Conservation (phyloP, 192 early-diverging fungal genomes). For the Oehlia diaphana region DNA sequence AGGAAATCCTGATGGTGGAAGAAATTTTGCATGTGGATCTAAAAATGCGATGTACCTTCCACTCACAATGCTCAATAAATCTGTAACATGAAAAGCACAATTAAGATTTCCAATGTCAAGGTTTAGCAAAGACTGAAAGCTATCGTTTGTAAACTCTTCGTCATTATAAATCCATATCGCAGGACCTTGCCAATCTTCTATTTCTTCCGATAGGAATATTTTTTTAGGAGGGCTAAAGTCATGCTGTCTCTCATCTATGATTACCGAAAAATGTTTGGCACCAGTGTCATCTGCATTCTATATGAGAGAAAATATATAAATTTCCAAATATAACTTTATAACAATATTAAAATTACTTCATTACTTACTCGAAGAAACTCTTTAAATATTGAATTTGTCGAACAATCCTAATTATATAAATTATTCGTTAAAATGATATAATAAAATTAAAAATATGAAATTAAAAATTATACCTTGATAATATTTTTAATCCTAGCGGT, state of each 20-base stretch:
- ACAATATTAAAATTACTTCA: neutral
- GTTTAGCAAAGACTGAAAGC: neutral
- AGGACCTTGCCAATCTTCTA: slow-evolving; percentile 38
- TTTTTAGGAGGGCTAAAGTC: neutral
- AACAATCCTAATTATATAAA: neutral
- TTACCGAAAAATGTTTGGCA: neutral
- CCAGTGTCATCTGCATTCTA: slow-evolving; percentile 39
- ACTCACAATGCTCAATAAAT: slow-evolving; percentile 37
- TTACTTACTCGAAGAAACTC: neutral
- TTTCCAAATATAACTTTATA: neutral
- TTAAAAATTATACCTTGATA: neutral
- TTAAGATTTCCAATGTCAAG: neutral
- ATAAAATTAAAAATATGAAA: neutral
- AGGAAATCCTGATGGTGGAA: neutral
- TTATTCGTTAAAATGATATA: neutral
- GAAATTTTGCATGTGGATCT: slow-evolving; percentile 30
- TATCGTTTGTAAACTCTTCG: slow-evolving; percentile 28
- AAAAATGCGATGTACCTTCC: slow-evolving; percentile 34
- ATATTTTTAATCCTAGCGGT: neutral
- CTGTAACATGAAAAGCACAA: slow-evolving; percentile 36
- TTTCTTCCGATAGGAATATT: slow-evolving; percentile 23
- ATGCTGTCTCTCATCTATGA: neutral
- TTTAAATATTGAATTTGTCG: neutral
- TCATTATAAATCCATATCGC: slow-evolving; percentile 39
- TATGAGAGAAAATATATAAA: slow-evolving; percentile 8